Evolutionary conservation across 768 basidiomycete species (phyloP).

Genomic region (Tulasnella sp.): DNA sequence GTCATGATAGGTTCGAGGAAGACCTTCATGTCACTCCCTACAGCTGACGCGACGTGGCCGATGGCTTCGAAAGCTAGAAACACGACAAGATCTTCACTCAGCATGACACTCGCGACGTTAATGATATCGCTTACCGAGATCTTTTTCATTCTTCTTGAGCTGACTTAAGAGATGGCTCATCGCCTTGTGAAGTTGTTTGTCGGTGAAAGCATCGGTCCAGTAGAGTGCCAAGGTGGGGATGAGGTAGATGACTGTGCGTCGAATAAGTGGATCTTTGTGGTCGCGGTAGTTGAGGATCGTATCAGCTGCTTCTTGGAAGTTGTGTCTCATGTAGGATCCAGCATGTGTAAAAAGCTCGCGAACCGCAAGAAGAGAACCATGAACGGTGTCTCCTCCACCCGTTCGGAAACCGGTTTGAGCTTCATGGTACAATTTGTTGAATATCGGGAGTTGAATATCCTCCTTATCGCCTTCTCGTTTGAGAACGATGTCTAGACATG

Average conservation of each 20-base stretch:
- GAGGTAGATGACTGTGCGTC: conserved; percentile 90
- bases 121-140: conserved; percentile 55
- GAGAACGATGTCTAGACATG: conserved; percentile 79
- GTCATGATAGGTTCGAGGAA: conserved; percentile 88
- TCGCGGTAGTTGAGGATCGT: conserved; percentile 82
- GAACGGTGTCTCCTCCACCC: conserved; percentile 77
- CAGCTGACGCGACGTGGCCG: conserved; percentile 86
- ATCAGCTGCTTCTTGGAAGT: conserved; percentile 79
- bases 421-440: conserved; percentile 79
- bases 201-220: conserved; percentile 85
- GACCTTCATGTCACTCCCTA: conserved; percentile 90
- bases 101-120: conserved; percentile 20
- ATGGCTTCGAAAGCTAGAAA: conserved; percentile 84
- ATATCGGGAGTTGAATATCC: conserved; percentile 47
- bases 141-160: conserved; percentile 84
- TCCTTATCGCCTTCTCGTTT: conserved; percentile 55
- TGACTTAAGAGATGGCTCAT: conserved; percentile 88
- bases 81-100: background rate
- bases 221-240: conserved; percentile 93
- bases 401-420: conserved; percentile 73
- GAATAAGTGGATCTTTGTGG: conserved; percentile 78
- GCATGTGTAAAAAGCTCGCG: conserved; percentile 86
- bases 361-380: conserved; percentile 87
- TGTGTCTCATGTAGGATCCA: conserved; percentile 90
- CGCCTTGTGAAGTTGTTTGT: conserved; percentile 83